Evolutionary conservation across 352 stramenopile genomes (phyloP).

Genomic region (Pythium angustatum): DNA sequence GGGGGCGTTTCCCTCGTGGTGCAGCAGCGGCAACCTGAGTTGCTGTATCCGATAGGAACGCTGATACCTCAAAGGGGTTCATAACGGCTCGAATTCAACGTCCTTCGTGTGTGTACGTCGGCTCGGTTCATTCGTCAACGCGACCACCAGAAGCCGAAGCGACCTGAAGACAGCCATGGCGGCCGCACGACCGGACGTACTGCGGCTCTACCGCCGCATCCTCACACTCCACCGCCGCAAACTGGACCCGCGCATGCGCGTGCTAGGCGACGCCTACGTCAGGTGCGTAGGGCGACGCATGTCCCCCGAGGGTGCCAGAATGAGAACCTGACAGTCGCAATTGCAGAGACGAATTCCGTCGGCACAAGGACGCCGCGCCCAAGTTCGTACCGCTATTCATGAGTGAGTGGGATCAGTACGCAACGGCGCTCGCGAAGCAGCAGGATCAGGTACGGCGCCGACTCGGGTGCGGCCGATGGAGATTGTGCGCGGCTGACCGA

Average conservation of each 20-base stretch:
- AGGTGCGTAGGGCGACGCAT: constrained; percentile 30
- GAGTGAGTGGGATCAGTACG: constrained; percentile 80
- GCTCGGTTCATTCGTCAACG: not conserved
- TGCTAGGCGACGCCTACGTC: constrained; percentile 84
- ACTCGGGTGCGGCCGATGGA: constrained; percentile 8
- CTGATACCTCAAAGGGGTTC: constrained; percentile 3
- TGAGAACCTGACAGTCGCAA: too few relatives aligned
- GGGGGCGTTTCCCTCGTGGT: not conserved
- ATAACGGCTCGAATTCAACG: constrained; percentile 24
- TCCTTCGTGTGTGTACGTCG: constrained; percentile 7
- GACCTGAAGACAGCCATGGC: constrained; percentile 38
- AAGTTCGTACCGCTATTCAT: constrained; percentile 83
- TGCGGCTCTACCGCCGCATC: constrained; percentile 79
- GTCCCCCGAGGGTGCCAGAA: not conserved
- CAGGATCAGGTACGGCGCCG: constrained; percentile 54
- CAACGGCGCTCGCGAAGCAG: constrained; percentile 47
- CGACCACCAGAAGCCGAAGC: not conserved
- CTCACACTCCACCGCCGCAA: constrained; percentile 76
- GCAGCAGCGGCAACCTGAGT: constrained; percentile 17
- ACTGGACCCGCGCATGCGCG: constrained; percentile 77
- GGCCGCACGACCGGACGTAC: constrained; percentile 39
- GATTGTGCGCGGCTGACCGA: not conserved
- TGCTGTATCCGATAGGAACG: constrained; percentile 11
- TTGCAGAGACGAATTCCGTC: constrained; percentile 77
- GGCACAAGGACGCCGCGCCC: constrained; percentile 70